These are phyloP conservation scores for Hypocrella siamensis DNA, from an alignment of 2,329 filamentous ascomycete genomes.

Conservation along the genomic window DNA sequence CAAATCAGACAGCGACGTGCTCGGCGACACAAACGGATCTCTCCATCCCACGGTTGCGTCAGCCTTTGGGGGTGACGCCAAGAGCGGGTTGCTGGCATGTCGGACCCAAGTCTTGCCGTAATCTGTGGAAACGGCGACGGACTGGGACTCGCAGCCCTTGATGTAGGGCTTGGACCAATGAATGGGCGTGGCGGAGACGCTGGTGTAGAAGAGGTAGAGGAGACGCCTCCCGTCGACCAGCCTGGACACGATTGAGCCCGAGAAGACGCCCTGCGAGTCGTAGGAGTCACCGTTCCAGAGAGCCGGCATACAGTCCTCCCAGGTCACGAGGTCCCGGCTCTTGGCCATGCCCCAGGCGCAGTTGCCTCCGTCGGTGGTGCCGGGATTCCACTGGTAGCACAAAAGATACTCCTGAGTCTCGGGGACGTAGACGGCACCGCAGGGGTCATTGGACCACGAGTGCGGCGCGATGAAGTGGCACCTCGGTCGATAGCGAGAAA, in stretches of 20 bases:
- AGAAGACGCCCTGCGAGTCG: constrained; percentile 25
- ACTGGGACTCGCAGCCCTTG: constrained; percentile 26
- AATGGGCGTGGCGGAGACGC: constrained; percentile 26
- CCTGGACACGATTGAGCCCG: constrained; percentile 24
- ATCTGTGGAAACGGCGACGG: constrained; percentile 24
- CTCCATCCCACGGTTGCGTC: constrained; percentile 11
- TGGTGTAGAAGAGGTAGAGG: constrained; percentile 24
- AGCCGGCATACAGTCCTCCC: constrained; percentile 6
- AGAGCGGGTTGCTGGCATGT: constrained; percentile 8
- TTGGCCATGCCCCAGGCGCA: constrained; percentile 16
- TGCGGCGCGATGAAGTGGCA: constrained; percentile 21
- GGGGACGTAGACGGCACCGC: constrained; percentile 25
- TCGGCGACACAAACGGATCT: constrained; percentile 11
- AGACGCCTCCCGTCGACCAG: constrained; percentile 18
- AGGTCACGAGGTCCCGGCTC: constrained; percentile 24
- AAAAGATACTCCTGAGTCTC: constrained; percentile 23
- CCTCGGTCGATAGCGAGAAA: constrained; percentile 4
- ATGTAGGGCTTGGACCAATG: constrained; percentile 27
- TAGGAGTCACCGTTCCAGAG: constrained; percentile 15
- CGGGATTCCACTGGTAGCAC: constrained; percentile 18
- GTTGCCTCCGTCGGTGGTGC: constrained; percentile 10
- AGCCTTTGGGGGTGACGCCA: constrained; percentile 7
- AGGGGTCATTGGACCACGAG: constrained; percentile 24
- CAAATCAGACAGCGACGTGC: constrained; percentile 7
- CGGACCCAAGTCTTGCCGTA: constrained; percentile 8